phyloP scores from a whole-genome alignment of 23 red algal species.

The Agarophyton chilense region DNA sequence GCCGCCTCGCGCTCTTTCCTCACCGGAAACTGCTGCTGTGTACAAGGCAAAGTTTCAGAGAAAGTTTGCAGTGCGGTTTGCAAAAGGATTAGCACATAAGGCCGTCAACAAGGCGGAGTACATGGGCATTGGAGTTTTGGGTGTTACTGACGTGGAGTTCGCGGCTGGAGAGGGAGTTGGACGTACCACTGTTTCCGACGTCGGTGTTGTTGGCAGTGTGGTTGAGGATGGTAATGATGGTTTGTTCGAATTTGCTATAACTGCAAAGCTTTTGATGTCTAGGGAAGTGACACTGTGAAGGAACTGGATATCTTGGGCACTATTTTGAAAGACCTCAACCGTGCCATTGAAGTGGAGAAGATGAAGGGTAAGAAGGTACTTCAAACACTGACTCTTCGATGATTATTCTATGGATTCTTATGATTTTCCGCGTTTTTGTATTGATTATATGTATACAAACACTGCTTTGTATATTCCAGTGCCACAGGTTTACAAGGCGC shows the following conservation, averaged over 20 bases:
- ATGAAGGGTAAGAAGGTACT: too few relatives aligned
- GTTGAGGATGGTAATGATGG: conserved; percentile 51
- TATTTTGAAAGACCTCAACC: too few relatives aligned
- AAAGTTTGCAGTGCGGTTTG: conserved; percentile 40
- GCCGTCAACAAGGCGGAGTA: too few relatives aligned
- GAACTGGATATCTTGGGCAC: too few relatives aligned
- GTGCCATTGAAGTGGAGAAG: too few relatives aligned
- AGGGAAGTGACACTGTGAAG: too few relatives aligned
- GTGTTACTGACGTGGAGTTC: conserved; percentile 34
- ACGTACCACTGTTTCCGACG: conserved; percentile 39
- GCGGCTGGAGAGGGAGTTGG: conserved; percentile 57
- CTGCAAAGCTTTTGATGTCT: too few relatives aligned
- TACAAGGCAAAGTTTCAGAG: not conserved
- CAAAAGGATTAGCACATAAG: conserved; percentile 33
- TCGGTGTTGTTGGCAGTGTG: conserved; percentile 38
- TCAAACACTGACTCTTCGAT: conserved; percentile 68
- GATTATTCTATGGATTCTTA: conserved; percentile 68
- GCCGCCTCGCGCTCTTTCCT: not conserved
- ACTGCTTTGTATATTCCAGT: too few relatives aligned
- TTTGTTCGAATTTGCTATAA: conserved; percentile 2
- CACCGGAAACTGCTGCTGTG: not conserved
- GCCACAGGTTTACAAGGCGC: too few relatives aligned
- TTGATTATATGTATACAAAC: conserved; percentile 78
- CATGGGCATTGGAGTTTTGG: too few relatives aligned
- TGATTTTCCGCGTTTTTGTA: conserved; percentile 67